phyloP scores from a whole-genome alignment of 2,329 filamentous ascomycete genomes.

The Lasiodiplodia gonubiensis region DNA sequence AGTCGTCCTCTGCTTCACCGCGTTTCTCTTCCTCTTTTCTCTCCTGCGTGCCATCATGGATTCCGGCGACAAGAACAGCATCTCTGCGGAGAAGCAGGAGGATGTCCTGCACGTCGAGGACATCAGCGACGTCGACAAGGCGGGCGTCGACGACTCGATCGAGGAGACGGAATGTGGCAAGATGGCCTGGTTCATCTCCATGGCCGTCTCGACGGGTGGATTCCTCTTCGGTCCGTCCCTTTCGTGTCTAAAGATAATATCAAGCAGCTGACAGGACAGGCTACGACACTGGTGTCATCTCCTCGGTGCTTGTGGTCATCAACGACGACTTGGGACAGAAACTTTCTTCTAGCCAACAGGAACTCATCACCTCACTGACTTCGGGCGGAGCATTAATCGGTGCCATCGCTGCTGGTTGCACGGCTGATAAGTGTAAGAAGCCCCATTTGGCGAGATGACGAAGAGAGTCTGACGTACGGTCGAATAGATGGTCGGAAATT shows the following conservation, averaged over 20 bases:
- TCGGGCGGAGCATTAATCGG: slow-evolving; percentile 47
- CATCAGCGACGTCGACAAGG: not conserved
- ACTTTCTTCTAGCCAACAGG: slow-evolving; percentile 38
- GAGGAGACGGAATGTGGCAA: slow-evolving; percentile 32
- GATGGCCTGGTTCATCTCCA: slow-evolving; percentile 31
- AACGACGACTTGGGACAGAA: slow-evolving; percentile 32
- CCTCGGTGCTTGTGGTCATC: slow-evolving; percentile 45
- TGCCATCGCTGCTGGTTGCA: slow-evolving; percentile 45
- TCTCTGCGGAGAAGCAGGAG: slow-evolving; percentile 16
- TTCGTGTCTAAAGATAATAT: not conserved
- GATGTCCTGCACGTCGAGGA: slow-evolving; percentile 15
- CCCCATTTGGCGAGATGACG: not conserved
- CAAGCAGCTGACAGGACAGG: not conserved
- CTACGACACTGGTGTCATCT: slow-evolving; percentile 49
- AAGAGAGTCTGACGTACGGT: not conserved
- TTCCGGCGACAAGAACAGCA: not conserved
- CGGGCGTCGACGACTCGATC: slow-evolving; percentile 29
- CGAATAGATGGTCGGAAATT: slow-evolving; percentile 39
- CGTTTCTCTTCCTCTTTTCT: not conserved
- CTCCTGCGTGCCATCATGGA: not conserved
- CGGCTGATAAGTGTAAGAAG: slow-evolving; percentile 39
- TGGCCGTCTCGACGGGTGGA: slow-evolving; percentile 32
- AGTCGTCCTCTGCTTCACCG: not conserved
- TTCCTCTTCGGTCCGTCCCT: slow-evolving; percentile 31
- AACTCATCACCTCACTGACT: slow-evolving; percentile 47